Conservation (phyloP, 129 eudicot genomes). For the Artemisia argyi region DNA sequence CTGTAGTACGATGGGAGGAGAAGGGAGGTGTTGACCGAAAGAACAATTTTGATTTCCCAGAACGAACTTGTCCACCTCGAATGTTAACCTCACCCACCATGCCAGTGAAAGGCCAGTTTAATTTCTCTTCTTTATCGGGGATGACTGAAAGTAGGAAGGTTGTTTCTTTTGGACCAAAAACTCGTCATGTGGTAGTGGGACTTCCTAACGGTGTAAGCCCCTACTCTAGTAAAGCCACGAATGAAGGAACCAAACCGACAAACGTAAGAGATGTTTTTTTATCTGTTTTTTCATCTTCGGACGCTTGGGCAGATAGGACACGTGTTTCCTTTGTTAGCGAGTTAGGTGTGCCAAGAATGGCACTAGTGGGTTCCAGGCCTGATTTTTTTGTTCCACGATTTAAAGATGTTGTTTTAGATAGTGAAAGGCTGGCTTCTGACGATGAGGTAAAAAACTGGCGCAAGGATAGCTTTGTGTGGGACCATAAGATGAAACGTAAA, state of each 20-base stretch:
- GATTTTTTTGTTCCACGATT: conserved; percentile 40
- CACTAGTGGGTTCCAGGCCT: conserved; percentile 61
- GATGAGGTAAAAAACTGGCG: conserved; percentile 47
- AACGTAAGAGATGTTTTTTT: conserved; percentile 41
- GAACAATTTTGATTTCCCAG: conserved; percentile 23
- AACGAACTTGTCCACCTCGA: conserved; percentile 13
- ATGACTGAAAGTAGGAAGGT: conserved; percentile 31
- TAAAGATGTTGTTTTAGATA: conserved; percentile 31
- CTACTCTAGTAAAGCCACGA: conserved; percentile 21
- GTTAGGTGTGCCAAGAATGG: conserved; percentile 51
- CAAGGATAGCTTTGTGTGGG: conserved; percentile 43
- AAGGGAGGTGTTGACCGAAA: conserved; percentile 40
- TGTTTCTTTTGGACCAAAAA: conserved; percentile 23
- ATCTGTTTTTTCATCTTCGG: conserved; percentile 41
- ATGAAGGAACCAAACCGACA: conserved; percentile 22
- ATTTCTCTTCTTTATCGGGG: conserved; percentile 40
- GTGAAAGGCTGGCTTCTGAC: conserved; percentile 26
- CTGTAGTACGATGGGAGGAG: conserved; percentile 63
- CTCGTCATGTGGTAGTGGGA: conserved; percentile 26
- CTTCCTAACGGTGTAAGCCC: conserved; percentile 32
- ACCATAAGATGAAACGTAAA: conserved; percentile 51
- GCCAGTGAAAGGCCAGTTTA: conserved; percentile 30
- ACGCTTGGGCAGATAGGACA: conserved; percentile 21
- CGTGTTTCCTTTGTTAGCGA: conserved; percentile 33
- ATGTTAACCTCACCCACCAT: conserved; percentile 33